Evolutionary conservation across 2,329 filamentous ascomycete genomes (phyloP).

Genomic region (Xylaria sp.): DNA sequence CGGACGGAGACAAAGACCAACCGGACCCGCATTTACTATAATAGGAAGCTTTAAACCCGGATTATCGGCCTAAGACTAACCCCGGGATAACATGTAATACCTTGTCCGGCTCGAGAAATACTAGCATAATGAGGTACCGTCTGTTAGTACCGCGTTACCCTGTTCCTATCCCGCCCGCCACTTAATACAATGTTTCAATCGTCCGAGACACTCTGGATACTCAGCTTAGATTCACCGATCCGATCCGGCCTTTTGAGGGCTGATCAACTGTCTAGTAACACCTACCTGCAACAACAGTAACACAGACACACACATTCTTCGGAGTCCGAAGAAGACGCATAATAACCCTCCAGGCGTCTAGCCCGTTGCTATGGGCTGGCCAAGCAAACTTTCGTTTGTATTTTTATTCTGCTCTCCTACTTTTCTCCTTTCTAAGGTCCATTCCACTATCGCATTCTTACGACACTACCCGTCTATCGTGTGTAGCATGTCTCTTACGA

Average conservation of each 20-base stretch:
- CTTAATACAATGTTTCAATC: background rate
- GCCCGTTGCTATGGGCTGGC: no score
- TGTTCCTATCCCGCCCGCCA: background rate
- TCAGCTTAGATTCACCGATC: no score
- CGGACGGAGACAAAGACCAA: no score
- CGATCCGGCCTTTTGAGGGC: background rate
- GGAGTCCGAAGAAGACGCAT: background rate
- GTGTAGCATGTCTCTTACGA: no score
- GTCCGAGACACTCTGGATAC: no score
- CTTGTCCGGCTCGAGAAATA: no score
- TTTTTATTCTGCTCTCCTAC: background rate
- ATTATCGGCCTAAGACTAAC: background rate
- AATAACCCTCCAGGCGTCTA: background rate
- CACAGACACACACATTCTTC: background rate
- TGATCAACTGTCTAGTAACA: background rate
- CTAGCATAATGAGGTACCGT: no score
- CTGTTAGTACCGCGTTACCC: conserved; percentile 4
- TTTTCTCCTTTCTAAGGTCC: background rate
- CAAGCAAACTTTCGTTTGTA: no score
- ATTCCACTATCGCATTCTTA: no score
- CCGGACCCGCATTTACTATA: background rate
- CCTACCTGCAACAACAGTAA: background rate
- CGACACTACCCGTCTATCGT: background rate
- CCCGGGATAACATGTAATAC: background rate
- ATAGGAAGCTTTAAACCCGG: background rate